A percentile compares a stretch with the other conserved stretches of the same genome.
Evolutionary conservation across 2,329 filamentous ascomycete species (phyloP).

Genomic region (Thelonectria discophora): DNA sequence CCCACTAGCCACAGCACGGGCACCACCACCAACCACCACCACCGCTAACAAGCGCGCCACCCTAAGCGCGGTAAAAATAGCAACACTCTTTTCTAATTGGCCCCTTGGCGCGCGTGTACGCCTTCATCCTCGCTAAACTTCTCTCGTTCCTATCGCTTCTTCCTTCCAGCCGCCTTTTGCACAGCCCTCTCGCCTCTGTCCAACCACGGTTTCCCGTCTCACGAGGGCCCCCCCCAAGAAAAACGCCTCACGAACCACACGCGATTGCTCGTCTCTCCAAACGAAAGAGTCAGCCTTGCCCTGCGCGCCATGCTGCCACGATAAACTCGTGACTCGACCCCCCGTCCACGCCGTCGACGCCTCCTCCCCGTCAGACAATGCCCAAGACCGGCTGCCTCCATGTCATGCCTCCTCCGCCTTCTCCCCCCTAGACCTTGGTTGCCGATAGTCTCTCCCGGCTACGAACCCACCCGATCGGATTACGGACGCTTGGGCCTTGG

Average conservation of each 20-base stretch:
- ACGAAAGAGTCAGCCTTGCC: slow-evolving; percentile 34
- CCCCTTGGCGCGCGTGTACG: slow-evolving; percentile 33
- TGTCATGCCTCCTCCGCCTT: background rate
- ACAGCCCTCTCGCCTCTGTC: slow-evolving; percentile 30
- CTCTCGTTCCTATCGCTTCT: background rate
- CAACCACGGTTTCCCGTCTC: slow-evolving; percentile 12
- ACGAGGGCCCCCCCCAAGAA: background rate
- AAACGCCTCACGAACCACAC: slow-evolving; percentile 18
- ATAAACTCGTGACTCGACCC: slow-evolving; percentile 10
- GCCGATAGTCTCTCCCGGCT: background rate
- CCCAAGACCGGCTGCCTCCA: slow-evolving; percentile 30
- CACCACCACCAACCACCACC: no score
- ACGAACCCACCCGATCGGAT: slow-evolving; percentile 16
- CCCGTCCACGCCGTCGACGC: no score
- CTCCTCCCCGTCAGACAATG: slow-evolving; percentile 10
- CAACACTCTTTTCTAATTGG: slow-evolving; percentile 24
- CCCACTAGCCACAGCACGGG: no score
- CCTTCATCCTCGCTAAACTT: no score
- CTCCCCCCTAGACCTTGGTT: background rate
- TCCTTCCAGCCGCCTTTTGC: slow-evolving; percentile 23
- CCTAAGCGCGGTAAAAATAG: slow-evolving; percentile 44
- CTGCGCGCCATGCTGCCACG: slow-evolving; percentile 21
- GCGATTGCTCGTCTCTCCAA: background rate
- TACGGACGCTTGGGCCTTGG: slow-evolving; percentile 7
- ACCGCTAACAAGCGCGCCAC: slow-evolving; percentile 20